These are phyloP conservation scores for Fusarium sp. DNA, from an alignment of 2,329 filamentous ascomycete species.

Conservation along the genomic window DNA sequence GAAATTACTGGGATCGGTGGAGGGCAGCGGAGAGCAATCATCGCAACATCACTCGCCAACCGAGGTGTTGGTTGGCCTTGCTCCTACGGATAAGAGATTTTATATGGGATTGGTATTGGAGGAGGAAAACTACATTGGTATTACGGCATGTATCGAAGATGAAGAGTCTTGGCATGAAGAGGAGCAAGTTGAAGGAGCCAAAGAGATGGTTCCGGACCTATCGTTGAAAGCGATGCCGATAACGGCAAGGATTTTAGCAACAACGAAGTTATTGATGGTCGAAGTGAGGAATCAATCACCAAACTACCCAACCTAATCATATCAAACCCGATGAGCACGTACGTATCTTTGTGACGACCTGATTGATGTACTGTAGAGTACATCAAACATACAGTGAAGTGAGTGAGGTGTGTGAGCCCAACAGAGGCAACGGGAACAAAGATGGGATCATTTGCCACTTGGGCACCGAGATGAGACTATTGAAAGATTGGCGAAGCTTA, in stretches of 20 bases:
- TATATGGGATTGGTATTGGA: slow-evolving; percentile 21
- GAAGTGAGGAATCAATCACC: slow-evolving; percentile 2
- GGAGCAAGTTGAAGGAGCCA: slow-evolving; percentile 16
- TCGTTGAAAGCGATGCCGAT: neutral
- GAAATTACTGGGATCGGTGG: slow-evolving; percentile 25
- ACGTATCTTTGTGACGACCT: neutral
- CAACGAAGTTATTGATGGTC: neutral
- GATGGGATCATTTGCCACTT: slow-evolving; percentile 25
- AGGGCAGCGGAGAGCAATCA: slow-evolving; percentile 38
- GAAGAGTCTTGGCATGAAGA: slow-evolving; percentile 13
- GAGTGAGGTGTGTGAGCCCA: neutral
- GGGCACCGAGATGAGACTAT: slow-evolving; percentile 33
- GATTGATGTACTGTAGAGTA: no score
- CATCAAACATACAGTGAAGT: no score
- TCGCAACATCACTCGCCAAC: slow-evolving; percentile 21
- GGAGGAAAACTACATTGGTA: slow-evolving; percentile 26
- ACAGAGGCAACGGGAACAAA: neutral
- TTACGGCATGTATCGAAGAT: slow-evolving; percentile 19
- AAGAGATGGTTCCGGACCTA: neutral
- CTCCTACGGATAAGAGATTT: slow-evolving; percentile 14
- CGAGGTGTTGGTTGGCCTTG: slow-evolving; percentile 18
- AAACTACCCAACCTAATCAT: neutral
- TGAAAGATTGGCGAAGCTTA: slow-evolving; percentile 25
- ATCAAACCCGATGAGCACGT: neutral
- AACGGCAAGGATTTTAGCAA: neutral